Evolutionary conservation across 2,329 filamentous ascomycete genomes (phyloP), one percentile per base, ranked within the genome.

Genomic region (Calycina herbarum): DNA sequence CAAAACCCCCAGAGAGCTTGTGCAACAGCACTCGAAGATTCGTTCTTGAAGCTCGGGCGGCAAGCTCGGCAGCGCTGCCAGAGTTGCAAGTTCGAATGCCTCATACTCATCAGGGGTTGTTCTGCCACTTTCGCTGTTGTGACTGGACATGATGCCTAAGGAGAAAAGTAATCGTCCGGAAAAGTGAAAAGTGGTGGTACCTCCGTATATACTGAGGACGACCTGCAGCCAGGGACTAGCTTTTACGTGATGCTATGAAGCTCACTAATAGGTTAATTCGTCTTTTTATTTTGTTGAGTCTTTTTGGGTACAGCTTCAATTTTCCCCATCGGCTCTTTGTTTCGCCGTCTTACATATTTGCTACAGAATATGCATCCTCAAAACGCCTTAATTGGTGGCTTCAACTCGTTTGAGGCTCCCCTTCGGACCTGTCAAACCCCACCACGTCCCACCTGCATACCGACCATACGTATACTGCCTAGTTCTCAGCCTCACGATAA

Each of bases 41-140:
- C 31, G 33, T 15, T 40, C 48, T 40, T 62, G 61, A 17, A 62
- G 29, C 31, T 62, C 61, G 31, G 10, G 45, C 29, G 61, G 45
- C n/a, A 62, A n/a, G 24, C 42, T 56, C 27, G 61, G 61, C 17
- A 62, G 5, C 29, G 54, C 20, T 13, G 29, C 31, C 11, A 62
- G 45, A n/a, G 38, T 11, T 51, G 15, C 24, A 35, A 51, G 33
- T 40, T 59, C 33, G 3, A 24, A 11, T 24, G 6, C 45, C 45
- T 51, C n/a, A 20, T n/a, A 51, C 8, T 24, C 7, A 3, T 10
- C 42, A 2, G 42, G 42, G 6, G 1, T 45, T 10, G 42, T n/a
- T 48, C 42, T 48, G 15, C 17, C 6, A 51, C n/a, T 24, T 51
- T 24, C 45, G 20, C 45, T 51, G 45, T 24, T 51, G n/a, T 20